Evolutionary conservation across 2,329 filamentous ascomycete species (phyloP), one percentile per base, ranked within the genome.

Genomic region (Calonectria honghensis): DNA sequence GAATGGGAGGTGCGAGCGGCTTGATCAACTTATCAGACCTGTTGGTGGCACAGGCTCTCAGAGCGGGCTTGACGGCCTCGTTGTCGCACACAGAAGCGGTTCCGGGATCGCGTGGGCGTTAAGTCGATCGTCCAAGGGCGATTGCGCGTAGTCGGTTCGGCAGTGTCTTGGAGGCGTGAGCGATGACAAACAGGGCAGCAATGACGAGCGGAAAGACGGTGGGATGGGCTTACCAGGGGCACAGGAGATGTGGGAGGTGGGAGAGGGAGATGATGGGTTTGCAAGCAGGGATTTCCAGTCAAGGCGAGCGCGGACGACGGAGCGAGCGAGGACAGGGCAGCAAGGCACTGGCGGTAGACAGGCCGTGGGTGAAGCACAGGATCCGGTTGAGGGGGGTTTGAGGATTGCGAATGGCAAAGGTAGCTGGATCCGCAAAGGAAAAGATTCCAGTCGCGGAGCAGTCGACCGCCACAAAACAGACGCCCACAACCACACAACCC

Each of bases 381-480:
- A 68, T 54, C 72, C 51, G 61, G 77, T 76, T 81, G 75, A 70
- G 71, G 69, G 69, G 77, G 76, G 72, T 67, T 76, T 76, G 69
- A 77, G 79, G 77, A 78, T 78, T 75, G 70, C 73, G 69, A 68
- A 73, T 76, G 73, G 75, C 76, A 74, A 59, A 76, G 35, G 59
- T 63, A 65, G 67, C 70, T 73, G 77, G 79, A 75, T 79, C 77
- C 74, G 79, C 76, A 79, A 59, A 79, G 77, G 76, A 79, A 80
- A 81, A 81, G 79, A 81, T 81, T 81, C 79, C 79, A 81, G 79
- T 81, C 70, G 74, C 75, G 68, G 72, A 79, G 77, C 67, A 79
- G 75, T 77, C 75, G 78, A 77, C 79, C 79, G 79, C 79, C 79
- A 81, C 79, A 73, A 35, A 51, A 81, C 79, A 73, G 31, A 66